phyloP scores from a whole-genome alignment of 208 protist genomes.

The Wallacemonas sp. region DNA sequence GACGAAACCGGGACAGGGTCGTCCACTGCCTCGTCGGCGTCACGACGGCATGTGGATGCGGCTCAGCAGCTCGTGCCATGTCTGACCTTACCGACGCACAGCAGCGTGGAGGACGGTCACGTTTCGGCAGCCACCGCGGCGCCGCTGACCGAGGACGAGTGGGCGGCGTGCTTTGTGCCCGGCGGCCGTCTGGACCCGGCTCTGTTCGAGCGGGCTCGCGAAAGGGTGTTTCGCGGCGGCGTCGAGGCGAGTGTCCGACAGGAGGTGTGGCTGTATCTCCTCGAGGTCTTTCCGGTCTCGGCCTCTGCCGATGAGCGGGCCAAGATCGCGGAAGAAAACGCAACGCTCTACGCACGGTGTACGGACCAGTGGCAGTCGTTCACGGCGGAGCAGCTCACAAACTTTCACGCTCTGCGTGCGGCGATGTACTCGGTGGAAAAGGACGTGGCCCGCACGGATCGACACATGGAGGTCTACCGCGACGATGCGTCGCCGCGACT shows the following conservation, averaged over 20 bases:
- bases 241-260: constrained; percentile 30
- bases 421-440: constrained; percentile 70
- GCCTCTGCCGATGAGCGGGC: constrained; percentile 36
- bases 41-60: not conserved
- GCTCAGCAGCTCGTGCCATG: not conserved
- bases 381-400: constrained; percentile 56
- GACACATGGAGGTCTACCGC: constrained; percentile 38
- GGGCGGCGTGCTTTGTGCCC: constrained; percentile 22
- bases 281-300: constrained; percentile 46
- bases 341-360: constrained; percentile 48
- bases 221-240: constrained; percentile 38
- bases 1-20: not conserved
- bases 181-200: constrained; percentile 22
- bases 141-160: constrained; percentile 28
- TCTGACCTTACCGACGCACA: not conserved
- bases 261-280: constrained; percentile 79
- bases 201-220: constrained; percentile 12
- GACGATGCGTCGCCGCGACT: constrained; percentile 51
- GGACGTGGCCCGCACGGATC: constrained; percentile 87
- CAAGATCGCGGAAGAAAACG: constrained; percentile 18
- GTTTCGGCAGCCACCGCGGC: no score
- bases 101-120: not conserved
- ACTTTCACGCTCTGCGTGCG: constrained; percentile 63
- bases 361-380: constrained; percentile 78
- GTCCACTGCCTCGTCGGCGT: not conserved